Evolutionary conservation across 1,284 basidiomycete genomes (phyloP).

Genomic region (Rhodotorula sp.): DNA sequence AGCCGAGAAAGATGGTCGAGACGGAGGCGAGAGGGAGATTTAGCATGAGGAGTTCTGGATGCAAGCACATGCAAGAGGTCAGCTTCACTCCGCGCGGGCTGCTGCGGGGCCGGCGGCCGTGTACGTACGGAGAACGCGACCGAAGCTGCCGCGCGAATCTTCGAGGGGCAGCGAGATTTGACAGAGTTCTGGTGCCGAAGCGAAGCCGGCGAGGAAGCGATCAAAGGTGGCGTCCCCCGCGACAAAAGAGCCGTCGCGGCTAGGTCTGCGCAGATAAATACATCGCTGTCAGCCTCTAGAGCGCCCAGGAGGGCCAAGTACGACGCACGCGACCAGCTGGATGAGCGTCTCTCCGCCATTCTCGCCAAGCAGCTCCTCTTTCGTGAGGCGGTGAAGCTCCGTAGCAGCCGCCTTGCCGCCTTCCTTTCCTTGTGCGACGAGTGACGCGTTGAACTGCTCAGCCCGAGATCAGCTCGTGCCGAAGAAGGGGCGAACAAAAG

Average conservation of each 20-base stretch:
- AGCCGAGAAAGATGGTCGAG: constrained; percentile 4
- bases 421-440: not conserved
- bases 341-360: not conserved
- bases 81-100: not conserved
- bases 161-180: not conserved
- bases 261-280: not conserved
- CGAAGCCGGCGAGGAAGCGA: not conserved
- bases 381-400: constrained; percentile 1
- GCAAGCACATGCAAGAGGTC: not conserved
- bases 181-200: not conserved
- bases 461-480: not conserved
- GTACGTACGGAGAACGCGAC: not conserved
- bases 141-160: not conserved
- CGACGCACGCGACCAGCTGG: constrained; percentile 3
- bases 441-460: not conserved
- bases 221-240: not conserved
- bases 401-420: not conserved
- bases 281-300: not conserved
- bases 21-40: not conserved
- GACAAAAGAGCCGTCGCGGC: not conserved
- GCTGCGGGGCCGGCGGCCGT: not conserved
- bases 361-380: not conserved
- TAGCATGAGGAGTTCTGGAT: constrained; percentile 2
- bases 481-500: not conserved
- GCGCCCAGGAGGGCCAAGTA: too few relatives aligned